A percentile compares a stretch with the other conserved stretches of the same genome.
Conservation (phyloP, 73 alveolate species). For the Uronychia setigera region DNA sequence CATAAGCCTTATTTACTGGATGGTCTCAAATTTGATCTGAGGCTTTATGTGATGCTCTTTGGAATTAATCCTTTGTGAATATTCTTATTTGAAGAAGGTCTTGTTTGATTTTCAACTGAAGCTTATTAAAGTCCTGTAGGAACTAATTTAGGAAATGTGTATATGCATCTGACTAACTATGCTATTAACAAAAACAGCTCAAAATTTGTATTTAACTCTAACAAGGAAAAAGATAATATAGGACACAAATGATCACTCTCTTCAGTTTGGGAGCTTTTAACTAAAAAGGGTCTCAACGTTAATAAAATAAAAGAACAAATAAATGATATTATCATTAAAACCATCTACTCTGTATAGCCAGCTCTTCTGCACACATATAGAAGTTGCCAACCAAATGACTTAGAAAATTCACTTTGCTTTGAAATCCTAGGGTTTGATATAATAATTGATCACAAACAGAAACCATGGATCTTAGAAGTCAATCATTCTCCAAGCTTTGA, state of each 20-base stretch:
- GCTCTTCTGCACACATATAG: constrained; percentile 62
- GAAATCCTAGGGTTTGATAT: constrained; percentile 72
- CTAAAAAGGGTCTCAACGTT: background rate
- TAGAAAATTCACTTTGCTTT: constrained; percentile 56
- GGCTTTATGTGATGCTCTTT: constrained; percentile 74
- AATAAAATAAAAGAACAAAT: constrained; percentile 41
- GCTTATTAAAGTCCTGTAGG: constrained; percentile 61
- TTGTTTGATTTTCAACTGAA: constrained; percentile 87
- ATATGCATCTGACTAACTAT: constrained; percentile 75
- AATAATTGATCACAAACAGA: constrained; percentile 50
- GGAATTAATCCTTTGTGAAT: constrained; percentile 85
- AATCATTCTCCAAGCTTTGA: constrained; percentile 74
- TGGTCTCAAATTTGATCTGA: constrained; percentile 49
- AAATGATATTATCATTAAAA: constrained; percentile 49
- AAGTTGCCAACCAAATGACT: constrained; percentile 56
- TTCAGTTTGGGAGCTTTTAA: constrained; percentile 36
- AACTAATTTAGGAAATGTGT: constrained; percentile 44
- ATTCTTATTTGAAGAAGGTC: constrained; percentile 89
- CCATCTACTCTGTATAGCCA: constrained; percentile 57
- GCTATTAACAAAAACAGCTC: constrained; percentile 69
- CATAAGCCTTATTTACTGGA: constrained; percentile 53
- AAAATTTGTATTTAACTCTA: constrained; percentile 45
- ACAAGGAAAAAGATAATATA: constrained; percentile 47
- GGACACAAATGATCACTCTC: constrained; percentile 71
- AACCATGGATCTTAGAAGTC: constrained; percentile 71